Base-by-base conservation (phyloP, 1,284 basidiomycete genomes). In the Papiliotrema fonsecae region DNA sequence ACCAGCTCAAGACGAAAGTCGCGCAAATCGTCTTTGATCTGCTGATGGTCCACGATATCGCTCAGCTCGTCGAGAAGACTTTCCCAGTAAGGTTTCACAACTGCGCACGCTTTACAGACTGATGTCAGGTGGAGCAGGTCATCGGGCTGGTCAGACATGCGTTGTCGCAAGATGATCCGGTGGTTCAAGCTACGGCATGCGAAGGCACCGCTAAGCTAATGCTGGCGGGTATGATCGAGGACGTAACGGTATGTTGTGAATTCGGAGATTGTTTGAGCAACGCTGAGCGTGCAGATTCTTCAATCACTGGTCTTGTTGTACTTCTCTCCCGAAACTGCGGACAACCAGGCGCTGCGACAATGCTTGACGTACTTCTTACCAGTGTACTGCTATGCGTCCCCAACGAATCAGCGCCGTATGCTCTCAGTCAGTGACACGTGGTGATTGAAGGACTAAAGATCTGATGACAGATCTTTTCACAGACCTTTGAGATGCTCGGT, bases 291-390 rank as follows among this genome's bases (percentile, higher is more conserved):
- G 26, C 56, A 92, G 88, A 82, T 94, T 1, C 75, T 97, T 22
- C 81, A 82, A 57, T 84, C 82, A 49, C 79, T 97, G 2, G 81
- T 92, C 1, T 73, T 91, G 26, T 80, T 86, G 21, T 98, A 94
- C 73, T 82, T 97, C 58, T 88, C 87, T 0, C 88, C 90, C 1
- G 84, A 88, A 51, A 96, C 91, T 0, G 78, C 77, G 13, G 81
- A 84, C 34, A 97, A 97, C 65, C 86, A 88, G 62, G 82, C 90
- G 54, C 76, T 97, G 26, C 79, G 91, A 47, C 94, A 97, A 72
- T 97, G 92, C 67, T 76, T 98, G 24, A 86, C 90, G 18, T 97
- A 97, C 74, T 97, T 97, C 78, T 85, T 98, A 74, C 91, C 92
- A 0, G 85, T 92, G 0, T 97, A 89, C 69, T 90, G 88, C 70